Evolutionary conservation across 169 alveolate genomes (phyloP).

Genomic region (Amoebophrya sp.): DNA sequence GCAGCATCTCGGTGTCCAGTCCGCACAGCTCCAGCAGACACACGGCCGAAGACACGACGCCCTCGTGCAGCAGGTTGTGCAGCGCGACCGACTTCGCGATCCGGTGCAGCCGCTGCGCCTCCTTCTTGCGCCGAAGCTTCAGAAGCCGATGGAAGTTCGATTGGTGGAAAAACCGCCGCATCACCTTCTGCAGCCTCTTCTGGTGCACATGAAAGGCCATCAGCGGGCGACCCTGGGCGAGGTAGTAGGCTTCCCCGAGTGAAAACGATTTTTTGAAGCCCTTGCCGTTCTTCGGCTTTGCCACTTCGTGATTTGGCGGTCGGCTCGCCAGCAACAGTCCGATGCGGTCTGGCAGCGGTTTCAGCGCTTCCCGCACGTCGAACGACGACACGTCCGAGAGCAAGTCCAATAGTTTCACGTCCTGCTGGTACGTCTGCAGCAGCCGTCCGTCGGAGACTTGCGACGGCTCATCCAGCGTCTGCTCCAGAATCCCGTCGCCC

Average conservation of each 20-base stretch:
- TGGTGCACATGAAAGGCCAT: background rate
- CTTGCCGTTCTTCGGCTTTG: too few species aligned
- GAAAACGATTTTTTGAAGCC: too few species aligned
- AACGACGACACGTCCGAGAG: background rate
- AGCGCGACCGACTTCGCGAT: slow-evolving; percentile 39
- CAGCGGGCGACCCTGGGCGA: background rate
- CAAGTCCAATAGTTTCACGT: background rate
- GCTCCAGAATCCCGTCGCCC: too few species aligned
- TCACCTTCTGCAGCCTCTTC: background rate
- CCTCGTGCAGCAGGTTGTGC: slow-evolving; percentile 39
- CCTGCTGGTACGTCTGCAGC: background rate
- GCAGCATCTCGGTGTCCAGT: slow-evolving; percentile 37
- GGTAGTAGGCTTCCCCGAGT: background rate
- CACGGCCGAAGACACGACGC: slow-evolving; percentile 34
- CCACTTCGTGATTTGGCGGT: too few species aligned
- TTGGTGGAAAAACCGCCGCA: too few species aligned
- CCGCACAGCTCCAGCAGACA: slow-evolving; percentile 42
- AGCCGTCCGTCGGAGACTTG: background rate
- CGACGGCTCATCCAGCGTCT: too few species aligned
- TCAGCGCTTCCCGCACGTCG: background rate
- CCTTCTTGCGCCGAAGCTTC: too few species aligned
- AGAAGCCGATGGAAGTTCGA: too few species aligned
- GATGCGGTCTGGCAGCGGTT: too few species aligned
- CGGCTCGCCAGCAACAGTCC: too few species aligned
- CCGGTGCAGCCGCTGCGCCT: slow-evolving; percentile 30